Base-by-base conservation (phyloP, 2,329 filamentous ascomycete genomes). In the Mariannaea sp. region DNA sequence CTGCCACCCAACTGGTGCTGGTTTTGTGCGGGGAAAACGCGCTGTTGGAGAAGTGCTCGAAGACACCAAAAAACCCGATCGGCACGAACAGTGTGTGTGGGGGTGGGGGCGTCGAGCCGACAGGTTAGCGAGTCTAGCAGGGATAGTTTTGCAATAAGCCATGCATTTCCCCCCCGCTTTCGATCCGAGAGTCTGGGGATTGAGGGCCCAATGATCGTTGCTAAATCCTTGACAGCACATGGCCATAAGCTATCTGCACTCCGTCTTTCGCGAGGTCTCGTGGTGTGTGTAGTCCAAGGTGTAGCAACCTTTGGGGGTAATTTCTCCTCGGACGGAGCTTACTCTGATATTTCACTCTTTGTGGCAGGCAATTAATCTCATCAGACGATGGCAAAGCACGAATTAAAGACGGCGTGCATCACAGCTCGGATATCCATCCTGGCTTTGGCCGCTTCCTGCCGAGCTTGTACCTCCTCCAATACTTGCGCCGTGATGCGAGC, bases 351-450 rank as follows among this genome's bases (percentile, higher is more conserved):
- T 27, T 7, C 26, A 13, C 8, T 27, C 9, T 29, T n/a, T 29
- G n/a, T n/a, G n/a, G n/a, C n/a, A n/a, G n/a, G n/a, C n/a, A n/a
- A 13, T 9, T 39, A 7, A 17, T 38, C 3, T n/a, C 46, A 9
- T 55, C 54, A 69, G 30, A 82, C 75, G 53, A 82, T 81, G 1
- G 80, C 79, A 71, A 82, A 83, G 58, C 75, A 75, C 29, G 73
- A 74, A 59, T 79, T 75, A 60, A 81, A 82, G 35, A 79, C 73
- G 20, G 71, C 71, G 43, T 77, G 74, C 75, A 77, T 78, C 14
- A 78, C 73, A 1, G 73, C 71, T 17, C 75, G 70, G 40, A 78
- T 76, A 55, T 79, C 75, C 22, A 77, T 71, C 14, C 76, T 65
- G 22, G 68, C 59, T 55, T 73, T 74, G 47, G 66, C 58, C 4